These are phyloP conservation scores for Candida glucosophila DNA, from an alignment of 1,139 yeast genomes.

Conservation along the genomic window DNA sequence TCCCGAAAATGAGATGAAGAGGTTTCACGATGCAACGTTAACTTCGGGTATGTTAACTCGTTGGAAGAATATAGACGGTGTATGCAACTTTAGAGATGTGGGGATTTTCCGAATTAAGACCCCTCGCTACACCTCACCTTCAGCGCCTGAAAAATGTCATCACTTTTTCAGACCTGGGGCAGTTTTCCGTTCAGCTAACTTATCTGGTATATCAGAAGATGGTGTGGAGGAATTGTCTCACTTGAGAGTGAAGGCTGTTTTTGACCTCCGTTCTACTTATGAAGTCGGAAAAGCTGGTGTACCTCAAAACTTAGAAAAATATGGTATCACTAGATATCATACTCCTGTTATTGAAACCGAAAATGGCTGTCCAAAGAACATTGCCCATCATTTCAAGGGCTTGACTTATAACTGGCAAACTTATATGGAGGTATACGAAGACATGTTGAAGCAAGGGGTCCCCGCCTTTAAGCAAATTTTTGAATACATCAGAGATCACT, in stretches of 20 bases:
- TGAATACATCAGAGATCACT: constrained; percentile 40
- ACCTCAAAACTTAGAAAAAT: constrained; percentile 22
- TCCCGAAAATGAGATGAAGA: constrained; percentile 38
- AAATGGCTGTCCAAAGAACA: constrained; percentile 59
- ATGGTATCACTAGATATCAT: constrained; percentile 45
- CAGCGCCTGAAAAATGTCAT: constrained; percentile 1
- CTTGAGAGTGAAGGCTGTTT: constrained; percentile 48
- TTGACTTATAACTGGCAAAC: constrained; percentile 57
- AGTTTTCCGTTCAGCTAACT: constrained; percentile 58
- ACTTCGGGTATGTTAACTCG: constrained; percentile 36
- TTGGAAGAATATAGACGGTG: constrained; percentile 61
- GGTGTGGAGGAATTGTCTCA: constrained; percentile 35
- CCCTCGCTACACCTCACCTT: constrained; percentile 6
- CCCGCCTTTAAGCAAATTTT: constrained; percentile 40
- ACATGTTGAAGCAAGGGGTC: constrained; percentile 44
- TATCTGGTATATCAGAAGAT: constrained; percentile 36
- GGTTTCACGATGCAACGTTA: constrained; percentile 37
- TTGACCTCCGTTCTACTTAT: constrained; percentile 61
- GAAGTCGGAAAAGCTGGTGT: constrained; percentile 50
- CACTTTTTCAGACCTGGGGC: constrained; percentile 45
- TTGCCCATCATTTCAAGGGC: constrained; percentile 49
- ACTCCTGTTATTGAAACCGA: constrained; percentile 51
- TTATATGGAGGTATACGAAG: constrained; percentile 55
- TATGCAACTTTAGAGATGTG: constrained; percentile 66
- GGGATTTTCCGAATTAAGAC: constrained; percentile 42